Conservation (phyloP, 208 protist species). For the Novymonas esmeraldas region DNA sequence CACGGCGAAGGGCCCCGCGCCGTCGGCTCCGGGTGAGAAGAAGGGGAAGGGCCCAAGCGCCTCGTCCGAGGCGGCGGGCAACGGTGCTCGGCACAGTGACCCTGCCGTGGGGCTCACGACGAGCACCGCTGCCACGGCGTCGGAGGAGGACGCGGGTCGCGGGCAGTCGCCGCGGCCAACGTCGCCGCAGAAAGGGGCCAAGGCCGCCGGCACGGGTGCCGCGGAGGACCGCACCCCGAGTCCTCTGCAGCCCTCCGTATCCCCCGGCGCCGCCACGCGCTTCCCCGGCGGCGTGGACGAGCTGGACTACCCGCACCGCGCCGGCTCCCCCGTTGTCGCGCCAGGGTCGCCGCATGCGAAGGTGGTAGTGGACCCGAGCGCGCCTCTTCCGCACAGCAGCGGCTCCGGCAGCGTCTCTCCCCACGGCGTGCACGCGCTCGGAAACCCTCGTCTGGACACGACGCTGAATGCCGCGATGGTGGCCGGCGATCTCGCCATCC, state of each 20-base stretch:
- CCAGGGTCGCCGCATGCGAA: conserved; percentile 34
- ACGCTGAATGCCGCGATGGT: conserved; percentile 47
- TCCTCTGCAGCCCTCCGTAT: conserved; percentile 33
- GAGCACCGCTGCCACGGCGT: conserved; percentile 3
- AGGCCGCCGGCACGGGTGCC: background rate
- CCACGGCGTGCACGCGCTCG: conserved; percentile 35
- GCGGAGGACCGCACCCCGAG: conserved; percentile 54
- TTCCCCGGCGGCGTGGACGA: conserved; percentile 78
- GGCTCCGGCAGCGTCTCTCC: conserved; percentile 31
- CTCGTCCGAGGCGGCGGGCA: background rate
- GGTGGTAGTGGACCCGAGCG: conserved; percentile 73
- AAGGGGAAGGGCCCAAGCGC: conserved; percentile 2
- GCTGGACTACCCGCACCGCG: conserved; percentile 66
- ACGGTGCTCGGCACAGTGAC: conserved; percentile 21
- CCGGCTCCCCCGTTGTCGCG: conserved; percentile 44
- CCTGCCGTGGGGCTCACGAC: conserved; percentile 13
- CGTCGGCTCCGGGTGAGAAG: conserved; percentile 7
- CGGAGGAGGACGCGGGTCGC: background rate
- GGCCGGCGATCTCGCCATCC: conserved; percentile 36
- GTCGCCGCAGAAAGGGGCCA: conserved; percentile 27
- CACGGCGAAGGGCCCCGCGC: background rate
- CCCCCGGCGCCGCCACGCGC: conserved; percentile 19
- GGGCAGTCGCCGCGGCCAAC: conserved; percentile 42
- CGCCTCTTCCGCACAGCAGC: conserved; percentile 58
- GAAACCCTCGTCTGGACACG: conserved; percentile 30